Base-by-base conservation (phyloP, 179 eudicot genomes). In the Patellifolia procumbens region DNA sequence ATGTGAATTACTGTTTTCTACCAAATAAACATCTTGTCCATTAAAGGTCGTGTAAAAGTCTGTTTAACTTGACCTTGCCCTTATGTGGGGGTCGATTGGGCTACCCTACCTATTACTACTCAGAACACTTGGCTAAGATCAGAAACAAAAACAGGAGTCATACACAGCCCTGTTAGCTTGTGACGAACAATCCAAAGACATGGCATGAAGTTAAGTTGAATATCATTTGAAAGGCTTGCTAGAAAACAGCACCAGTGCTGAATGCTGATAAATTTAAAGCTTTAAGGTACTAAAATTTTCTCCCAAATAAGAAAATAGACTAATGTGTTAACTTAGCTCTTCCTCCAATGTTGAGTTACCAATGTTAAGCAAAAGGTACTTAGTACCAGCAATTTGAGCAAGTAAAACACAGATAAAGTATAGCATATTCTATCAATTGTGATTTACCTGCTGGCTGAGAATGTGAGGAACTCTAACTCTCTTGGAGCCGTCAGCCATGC, bases 401-500 rank as follows among this genome's bases (percentile, higher is more conserved):
- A 69, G 5, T 12, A 11, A 60, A 35, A 6, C 3, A 4, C 29
- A 5, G 11, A 35, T 34, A 48, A 10, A 2, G 16, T 70, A 19
- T 22, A 64, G 48, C 0, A 45, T 37, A 3, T 39, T 29, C 22
- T 24, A n/a, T 46, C 34, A 16, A 45, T 28, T 24, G 35, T 26
- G 16, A 61, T 46, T 80, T 69, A 91, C 97, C 97, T 86, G 91
- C 29, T 85, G 86, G 76, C 80, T 79, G 75, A 88, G 69, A 26
- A 84, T 84, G 72, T 80, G 87, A 24, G 97, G 98, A 70, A 87
- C 87, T 51, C 89, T 83, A 60, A 95, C 86, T 76, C 99, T 86
- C 88, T 95, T 95, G n/a, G 98, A 95, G 45, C 97, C 90, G 85
- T 93, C 97, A 48, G 92, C 88, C 83, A 86, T 82, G 34, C 97